Evolutionary conservation across 768 basidiomycete species (phyloP).

Genomic region (Hirschioporus abietinus): DNA sequence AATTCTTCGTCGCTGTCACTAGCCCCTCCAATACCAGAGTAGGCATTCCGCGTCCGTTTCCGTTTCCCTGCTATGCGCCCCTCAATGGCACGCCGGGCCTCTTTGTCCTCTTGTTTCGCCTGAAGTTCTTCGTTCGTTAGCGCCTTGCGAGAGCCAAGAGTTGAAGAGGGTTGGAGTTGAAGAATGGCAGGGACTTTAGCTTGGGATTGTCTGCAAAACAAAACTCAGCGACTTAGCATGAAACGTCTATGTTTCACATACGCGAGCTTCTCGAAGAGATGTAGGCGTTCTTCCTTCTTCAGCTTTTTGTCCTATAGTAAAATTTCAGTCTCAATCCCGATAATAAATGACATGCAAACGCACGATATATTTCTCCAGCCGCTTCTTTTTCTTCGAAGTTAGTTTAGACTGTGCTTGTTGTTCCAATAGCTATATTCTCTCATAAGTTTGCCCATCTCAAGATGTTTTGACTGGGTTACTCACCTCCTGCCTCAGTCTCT

Average conservation of each 20-base stretch:
- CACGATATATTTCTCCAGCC: constrained; percentile 90
- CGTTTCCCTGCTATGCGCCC: constrained; percentile 40
- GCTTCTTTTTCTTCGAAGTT: constrained; percentile 80
- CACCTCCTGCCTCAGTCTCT: constrained; percentile 60
- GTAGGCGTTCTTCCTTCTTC: constrained; percentile 79
- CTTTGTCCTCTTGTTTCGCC: constrained; percentile 55
- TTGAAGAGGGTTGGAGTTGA: constrained; percentile 72
- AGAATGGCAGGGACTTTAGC: constrained; percentile 54
- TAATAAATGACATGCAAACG: constrained; percentile 20
- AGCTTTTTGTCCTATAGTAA: constrained; percentile 78
- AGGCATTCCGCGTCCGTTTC: constrained; percentile 37
- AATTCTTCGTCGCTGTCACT: constrained; percentile 30
- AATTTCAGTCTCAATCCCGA: constrained; percentile 9
- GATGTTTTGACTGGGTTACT: constrained; percentile 13
- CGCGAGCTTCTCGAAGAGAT: constrained; percentile 79
- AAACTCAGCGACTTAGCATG: constrained; percentile 20
- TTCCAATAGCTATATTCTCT: background rate
- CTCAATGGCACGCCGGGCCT: constrained; percentile 47
- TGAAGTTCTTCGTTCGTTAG: constrained; percentile 54
- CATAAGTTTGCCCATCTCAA: background rate
- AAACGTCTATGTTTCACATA: constrained; percentile 32
- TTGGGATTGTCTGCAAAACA: constrained; percentile 69
- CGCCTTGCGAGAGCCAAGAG: constrained; percentile 70
- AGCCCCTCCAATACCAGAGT: constrained; percentile 8
- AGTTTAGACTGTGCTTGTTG: constrained; percentile 62